A percentile compares a stretch with the other conserved stretches of the same genome.
These are phyloP conservation scores for Arxiozyma slooffiae DNA, from an alignment of 1,139 yeast species.

Conservation along the genomic window DNA sequence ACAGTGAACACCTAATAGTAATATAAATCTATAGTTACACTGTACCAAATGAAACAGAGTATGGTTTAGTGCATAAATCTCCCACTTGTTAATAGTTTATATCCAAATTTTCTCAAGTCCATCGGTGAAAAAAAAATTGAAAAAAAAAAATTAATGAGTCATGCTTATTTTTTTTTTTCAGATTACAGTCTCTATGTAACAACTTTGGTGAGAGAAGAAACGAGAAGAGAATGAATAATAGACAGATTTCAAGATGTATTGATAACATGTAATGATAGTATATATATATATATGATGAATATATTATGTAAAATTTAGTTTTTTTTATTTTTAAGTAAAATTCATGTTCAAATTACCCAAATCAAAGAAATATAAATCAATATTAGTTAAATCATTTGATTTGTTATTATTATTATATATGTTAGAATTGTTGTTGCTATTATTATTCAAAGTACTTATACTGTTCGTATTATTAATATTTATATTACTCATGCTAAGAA, in stretches of 20 bases:
- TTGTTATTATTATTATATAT: background rate
- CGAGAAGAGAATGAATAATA: background rate
- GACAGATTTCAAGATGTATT: background rate
- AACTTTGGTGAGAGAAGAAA: background rate
- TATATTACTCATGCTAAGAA: constrained; percentile 23
- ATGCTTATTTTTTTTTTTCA: no score
- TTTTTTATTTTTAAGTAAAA: constrained; percentile 13
- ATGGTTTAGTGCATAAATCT: no score
- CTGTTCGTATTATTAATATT: background rate
- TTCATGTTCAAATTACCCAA: constrained; percentile 26
- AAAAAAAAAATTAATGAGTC: no score
- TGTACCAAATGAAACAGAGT: no score
- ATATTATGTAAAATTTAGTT: no score
- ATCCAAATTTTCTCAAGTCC: no score
- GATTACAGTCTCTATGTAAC: no score
- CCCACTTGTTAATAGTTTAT: no score
- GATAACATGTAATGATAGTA: background rate
- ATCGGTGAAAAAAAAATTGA: no score
- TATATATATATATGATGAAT: no score
- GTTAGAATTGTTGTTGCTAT: background rate
- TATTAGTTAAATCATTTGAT: constrained; percentile 17
- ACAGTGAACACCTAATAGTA: no score
- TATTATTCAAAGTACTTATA: background rate
- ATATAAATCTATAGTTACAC: no score
- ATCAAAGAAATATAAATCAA: constrained; percentile 22